Conservation (phyloP, 1,284 basidiomycete genomes). For the Chondrostereum purpureum region DNA sequence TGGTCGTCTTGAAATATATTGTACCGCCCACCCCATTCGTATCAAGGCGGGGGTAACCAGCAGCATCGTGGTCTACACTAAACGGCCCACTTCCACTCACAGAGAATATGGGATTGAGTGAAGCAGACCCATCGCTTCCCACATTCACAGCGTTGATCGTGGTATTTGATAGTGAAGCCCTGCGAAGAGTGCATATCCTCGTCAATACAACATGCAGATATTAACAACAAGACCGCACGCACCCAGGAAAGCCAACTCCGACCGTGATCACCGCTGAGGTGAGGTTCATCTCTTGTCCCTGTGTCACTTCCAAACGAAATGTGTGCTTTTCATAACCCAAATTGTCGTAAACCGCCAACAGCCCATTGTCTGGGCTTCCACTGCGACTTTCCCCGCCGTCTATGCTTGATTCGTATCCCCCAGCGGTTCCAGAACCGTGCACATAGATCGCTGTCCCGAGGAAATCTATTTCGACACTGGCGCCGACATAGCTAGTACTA, state of each 20-base stretch:
- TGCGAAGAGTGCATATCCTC: background rate
- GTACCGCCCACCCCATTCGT: slow-evolving; percentile 11
- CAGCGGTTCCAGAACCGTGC: slow-evolving; percentile 15
- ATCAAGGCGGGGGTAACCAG: slow-evolving; percentile 15
- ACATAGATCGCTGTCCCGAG: slow-evolving; percentile 13
- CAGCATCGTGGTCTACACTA: slow-evolving; percentile 13
- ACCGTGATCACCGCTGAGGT: slow-evolving; percentile 9
- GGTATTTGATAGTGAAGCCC: slow-evolving; percentile 4
- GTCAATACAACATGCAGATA: too few relatives aligned
- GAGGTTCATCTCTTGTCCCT: slow-evolving; percentile 10
- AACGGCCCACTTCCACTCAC: too few relatives aligned
- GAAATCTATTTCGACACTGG: slow-evolving; percentile 13
- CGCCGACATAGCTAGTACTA: slow-evolving; percentile 12
- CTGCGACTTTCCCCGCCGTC: slow-evolving; percentile 9
- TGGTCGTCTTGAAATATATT: slow-evolving; percentile 13
- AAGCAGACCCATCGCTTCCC: too few relatives aligned
- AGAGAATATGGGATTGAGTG: too few relatives aligned
- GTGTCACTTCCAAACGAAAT: slow-evolving; percentile 12
- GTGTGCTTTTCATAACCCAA: slow-evolving; percentile 14
- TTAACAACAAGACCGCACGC: background rate
- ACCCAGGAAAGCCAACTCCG: slow-evolving; percentile 5
- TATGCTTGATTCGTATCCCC: slow-evolving; percentile 15
- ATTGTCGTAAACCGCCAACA: slow-evolving; percentile 14
- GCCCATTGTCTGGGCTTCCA: slow-evolving; percentile 11
- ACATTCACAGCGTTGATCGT: slow-evolving; percentile 12